Base-by-base conservation (phyloP, 768 basidiomycete species). In the Terana coerulea region DNA sequence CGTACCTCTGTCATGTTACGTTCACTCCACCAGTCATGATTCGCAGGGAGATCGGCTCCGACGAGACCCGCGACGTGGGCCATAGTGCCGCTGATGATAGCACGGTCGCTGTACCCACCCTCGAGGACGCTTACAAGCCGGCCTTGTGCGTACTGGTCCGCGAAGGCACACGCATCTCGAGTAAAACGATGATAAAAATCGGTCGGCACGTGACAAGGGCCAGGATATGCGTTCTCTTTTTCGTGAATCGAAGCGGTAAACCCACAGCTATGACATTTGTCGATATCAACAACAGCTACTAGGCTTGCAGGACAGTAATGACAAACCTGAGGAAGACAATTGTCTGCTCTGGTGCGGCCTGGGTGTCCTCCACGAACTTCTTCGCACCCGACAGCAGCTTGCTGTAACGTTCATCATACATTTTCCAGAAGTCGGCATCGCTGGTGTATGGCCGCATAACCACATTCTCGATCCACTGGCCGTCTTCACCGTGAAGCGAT, bases 181-280 rank as follows among this genome's bases (percentile, higher is more conserved):
- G 91, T 83, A 59, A 97, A 95, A 11, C 80, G 85, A 59, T 86
- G 71, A 65, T 88, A 98, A 67, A 97, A 97, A 0, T 83, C 80
- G 0, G 84, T 76, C 0, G 94, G 95, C 0, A 98, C 91, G 14
- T 95, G 74, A 5, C 6, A 6, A n/a, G 5, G 6, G 15, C 7
- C 5, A 15, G 8, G 9, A 9, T 8, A 33, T 25, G 91, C 91
- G 95, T 98, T 98, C 3, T 81, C 84, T 12, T 79, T 83, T 62
- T 98, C 95, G 61, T 97, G 91, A 61, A 94, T 88, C 41, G 86
- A 91, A 0, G 94, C 95, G 58, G 98, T 95, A 71, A 98, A 92
- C 0, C 95, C 95, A 56, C 89, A 91, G 58, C 93, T 94, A 19
- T 25, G 36, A 22, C 6, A 56, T 28, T 28, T 17, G 22, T 15